A percentile compares a stretch with the other conserved stretches of the same genome.
Conservation (phyloP, 768 basidiomycete species). For the Cytidiella melzeri region DNA sequence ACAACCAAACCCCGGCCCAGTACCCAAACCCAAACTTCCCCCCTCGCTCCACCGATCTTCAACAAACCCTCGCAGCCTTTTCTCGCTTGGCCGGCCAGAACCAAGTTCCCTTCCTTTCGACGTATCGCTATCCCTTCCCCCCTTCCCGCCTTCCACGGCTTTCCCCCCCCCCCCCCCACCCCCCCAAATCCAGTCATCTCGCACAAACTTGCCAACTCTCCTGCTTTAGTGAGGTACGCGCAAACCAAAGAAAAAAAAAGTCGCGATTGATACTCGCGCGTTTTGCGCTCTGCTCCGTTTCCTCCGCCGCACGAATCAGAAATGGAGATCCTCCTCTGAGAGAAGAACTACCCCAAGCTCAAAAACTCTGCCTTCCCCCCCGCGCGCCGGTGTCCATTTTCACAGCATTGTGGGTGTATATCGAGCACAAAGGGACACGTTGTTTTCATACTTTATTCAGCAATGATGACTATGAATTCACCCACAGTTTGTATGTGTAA, state of each 20-base stretch:
- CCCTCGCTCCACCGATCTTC: background rate
- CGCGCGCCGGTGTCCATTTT: too few relatives aligned
- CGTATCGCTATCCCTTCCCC: background rate
- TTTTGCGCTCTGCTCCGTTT: background rate
- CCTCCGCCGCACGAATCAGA: background rate
- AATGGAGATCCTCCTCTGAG: background rate
- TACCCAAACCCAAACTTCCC: background rate
- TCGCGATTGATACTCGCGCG: background rate
- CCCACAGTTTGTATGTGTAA: background rate
- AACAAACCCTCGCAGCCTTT: background rate
- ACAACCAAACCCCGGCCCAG: background rate
- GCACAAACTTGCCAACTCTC: too few relatives aligned
- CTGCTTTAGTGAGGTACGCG: background rate
- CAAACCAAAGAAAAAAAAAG: too few relatives aligned
- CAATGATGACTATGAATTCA: background rate
- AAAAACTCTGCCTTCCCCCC: background rate
- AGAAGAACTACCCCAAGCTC: background rate
- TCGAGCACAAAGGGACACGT: background rate
- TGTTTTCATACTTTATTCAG: background rate
- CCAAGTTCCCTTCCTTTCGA: too few relatives aligned
- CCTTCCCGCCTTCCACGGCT: too few relatives aligned
- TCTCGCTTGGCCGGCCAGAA: background rate
- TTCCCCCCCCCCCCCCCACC: too few relatives aligned
- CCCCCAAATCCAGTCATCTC: too few relatives aligned
- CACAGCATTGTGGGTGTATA: conserved; percentile 4